Evolutionary conservation across 2,329 filamentous ascomycete species (phyloP).

Genomic region (Rhynchosporium secalis): DNA sequence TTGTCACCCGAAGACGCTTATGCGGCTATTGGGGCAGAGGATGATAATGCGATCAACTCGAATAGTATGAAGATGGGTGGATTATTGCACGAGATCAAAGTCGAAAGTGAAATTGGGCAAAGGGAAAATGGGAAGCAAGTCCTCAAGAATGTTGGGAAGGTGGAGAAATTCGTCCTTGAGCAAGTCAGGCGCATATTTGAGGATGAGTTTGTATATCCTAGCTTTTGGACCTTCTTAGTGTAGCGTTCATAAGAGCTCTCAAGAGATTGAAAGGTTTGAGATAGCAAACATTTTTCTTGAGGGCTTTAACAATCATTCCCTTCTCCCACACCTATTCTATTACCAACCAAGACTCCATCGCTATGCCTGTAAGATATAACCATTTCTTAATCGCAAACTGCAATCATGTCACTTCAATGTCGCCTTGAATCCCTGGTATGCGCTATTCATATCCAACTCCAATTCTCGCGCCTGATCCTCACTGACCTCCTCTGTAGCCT

Average conservation of each 20-base stretch:
- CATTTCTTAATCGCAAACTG: background rate
- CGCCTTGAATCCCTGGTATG: slow-evolving; percentile 87
- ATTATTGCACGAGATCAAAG: slow-evolving; percentile 85
- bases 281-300: background rate
- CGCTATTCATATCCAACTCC: slow-evolving; percentile 89
- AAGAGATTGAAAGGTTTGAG: background rate
- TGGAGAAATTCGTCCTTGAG: slow-evolving; percentile 94
- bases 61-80: slow-evolving; percentile 60
- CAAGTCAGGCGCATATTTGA: slow-evolving; percentile 97
- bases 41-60: slow-evolving; percentile 31
- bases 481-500: slow-evolving; percentile 84
- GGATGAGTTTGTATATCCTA: slow-evolving; percentile 97
- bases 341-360: slow-evolving; percentile 24
- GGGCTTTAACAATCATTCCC: background rate
- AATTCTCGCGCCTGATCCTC: slow-evolving; percentile 87
- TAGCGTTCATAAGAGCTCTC: slow-evolving; percentile 41
- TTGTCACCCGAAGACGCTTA: slow-evolving; percentile 88
- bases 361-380: slow-evolving; percentile 23
- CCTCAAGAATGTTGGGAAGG: slow-evolving; percentile 97
- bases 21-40: slow-evolving; percentile 55
- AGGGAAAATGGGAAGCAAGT: slow-evolving; percentile 90
- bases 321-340: background rate
- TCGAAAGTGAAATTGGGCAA: slow-evolving; percentile 96
- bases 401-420: slow-evolving; percentile 35
- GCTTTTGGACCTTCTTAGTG: slow-evolving; percentile 96